These are phyloP conservation scores for Ganoderma lingzhi DNA, from an alignment of 1,284 basidiomycete genomes.

Conservation along the genomic window DNA sequence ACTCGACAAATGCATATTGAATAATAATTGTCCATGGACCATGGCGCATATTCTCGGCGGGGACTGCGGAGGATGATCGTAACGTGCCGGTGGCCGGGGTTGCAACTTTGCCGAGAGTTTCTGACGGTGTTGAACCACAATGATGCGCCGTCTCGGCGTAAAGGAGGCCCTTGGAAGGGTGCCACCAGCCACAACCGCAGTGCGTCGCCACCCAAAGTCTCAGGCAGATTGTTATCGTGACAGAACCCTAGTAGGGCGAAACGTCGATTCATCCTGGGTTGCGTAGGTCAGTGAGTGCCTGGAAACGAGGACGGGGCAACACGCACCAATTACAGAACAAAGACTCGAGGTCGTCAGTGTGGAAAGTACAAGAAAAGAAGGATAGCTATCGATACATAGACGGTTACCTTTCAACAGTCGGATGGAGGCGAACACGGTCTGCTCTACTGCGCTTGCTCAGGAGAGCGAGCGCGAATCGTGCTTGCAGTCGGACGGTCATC, in stretches of 20 bases:
- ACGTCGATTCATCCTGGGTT: not conserved
- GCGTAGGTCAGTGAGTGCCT: not conserved
- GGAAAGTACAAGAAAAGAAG: not conserved
- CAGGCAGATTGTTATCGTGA: slow-evolving; percentile 7
- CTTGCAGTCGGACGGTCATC: not conserved
- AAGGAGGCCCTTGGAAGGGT: slow-evolving; percentile 6
- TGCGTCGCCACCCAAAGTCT: not conserved
- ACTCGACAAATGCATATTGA: slow-evolving; percentile 4
- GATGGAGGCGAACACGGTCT: not conserved
- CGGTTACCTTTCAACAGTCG: not conserved
- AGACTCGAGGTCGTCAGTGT: not conserved
- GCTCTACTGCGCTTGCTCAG: not conserved
- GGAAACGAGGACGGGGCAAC: not conserved
- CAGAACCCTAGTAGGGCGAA: slow-evolving; percentile 1
- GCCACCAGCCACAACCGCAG: slow-evolving; percentile 8
- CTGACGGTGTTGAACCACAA: not conserved
- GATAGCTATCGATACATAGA: not conserved
- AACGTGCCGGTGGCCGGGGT: not conserved
- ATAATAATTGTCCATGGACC: not conserved
- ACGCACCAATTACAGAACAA: not conserved
- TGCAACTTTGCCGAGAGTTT: not conserved
- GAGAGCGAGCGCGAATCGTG: not conserved
- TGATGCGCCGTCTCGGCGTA: slow-evolving; percentile 2
- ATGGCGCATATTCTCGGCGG: not conserved
- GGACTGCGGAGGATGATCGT: not conserved